phyloP scores from a whole-genome alignment of 306 rosid genomes.

The Sophora flavescens region DNA sequence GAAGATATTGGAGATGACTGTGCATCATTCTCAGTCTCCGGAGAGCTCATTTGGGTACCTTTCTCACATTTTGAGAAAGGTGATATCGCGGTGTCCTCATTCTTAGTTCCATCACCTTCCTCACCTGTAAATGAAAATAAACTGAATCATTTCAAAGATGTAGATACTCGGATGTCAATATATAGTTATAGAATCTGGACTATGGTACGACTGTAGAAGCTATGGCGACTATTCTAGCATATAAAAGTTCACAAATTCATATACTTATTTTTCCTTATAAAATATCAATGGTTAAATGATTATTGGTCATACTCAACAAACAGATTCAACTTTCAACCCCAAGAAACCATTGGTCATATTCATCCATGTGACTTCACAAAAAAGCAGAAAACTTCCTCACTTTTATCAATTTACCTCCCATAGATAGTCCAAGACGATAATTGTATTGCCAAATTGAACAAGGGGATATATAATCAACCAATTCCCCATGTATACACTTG shows the following conservation, averaged over 20 bases:
- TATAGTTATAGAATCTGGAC: not conserved
- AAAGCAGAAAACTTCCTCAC: not conserved
- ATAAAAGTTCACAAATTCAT: not conserved
- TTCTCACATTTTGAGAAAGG: constrained; percentile 60
- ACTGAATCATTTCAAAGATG: constrained; percentile 12
- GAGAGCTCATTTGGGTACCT: constrained; percentile 80
- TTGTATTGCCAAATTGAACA: constrained; percentile 9
- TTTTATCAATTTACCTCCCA: no score
- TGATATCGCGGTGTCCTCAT: constrained; percentile 46
- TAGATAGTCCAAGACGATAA: not conserved
- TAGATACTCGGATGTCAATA: constrained; percentile 34
- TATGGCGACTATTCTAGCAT: not conserved
- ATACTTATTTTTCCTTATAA: not conserved
- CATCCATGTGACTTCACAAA: not conserved
- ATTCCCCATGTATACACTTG: not conserved
- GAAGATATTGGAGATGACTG: constrained; percentile 51
- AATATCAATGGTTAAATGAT: not conserved
- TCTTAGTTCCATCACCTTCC: constrained; percentile 48
- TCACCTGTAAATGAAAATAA: constrained; percentile 55
- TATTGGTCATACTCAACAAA: not conserved
- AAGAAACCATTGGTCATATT: not conserved
- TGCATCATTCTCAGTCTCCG: constrained; percentile 51
- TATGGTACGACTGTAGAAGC: not conserved
- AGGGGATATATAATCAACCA: not conserved
- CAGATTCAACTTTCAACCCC: no score